Evolutionary conservation across 202 grass and related monocot genomes (phyloP).

Genomic region (Hordeum pubiflorum): DNA sequence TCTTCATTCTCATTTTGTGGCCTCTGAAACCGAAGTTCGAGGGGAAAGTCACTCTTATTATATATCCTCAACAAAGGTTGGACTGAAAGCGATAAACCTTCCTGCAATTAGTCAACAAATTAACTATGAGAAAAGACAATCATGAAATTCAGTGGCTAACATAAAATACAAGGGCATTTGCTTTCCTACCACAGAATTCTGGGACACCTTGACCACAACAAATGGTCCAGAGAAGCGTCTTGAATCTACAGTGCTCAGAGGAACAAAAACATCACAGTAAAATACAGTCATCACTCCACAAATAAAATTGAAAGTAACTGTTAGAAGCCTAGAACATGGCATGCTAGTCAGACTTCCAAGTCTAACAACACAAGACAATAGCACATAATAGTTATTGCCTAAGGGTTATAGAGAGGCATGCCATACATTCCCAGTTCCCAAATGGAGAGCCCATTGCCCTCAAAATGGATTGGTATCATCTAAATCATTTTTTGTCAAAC

Average conservation of each 20-base stretch:
- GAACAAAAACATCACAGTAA: constrained; percentile 9
- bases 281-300: neutral
- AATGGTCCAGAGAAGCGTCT: constrained; percentile 78
- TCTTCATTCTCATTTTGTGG: constrained; percentile 50
- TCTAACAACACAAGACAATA: neutral
- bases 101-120: constrained; percentile 45
- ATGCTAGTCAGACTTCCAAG: neutral
- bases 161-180: constrained; percentile 8
- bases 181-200: constrained; percentile 59
- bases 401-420: neutral
- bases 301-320: neutral
- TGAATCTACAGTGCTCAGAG: constrained; percentile 37
- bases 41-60: constrained; percentile 66
- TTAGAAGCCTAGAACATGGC: constrained; percentile 4
- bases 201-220: constrained; percentile 74
- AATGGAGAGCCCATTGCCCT: neutral
- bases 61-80: constrained; percentile 73
- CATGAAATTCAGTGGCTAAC: constrained; percentile 1
- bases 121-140: constrained; percentile 18
- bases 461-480: neutral
- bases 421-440: neutral
- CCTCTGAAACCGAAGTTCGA: constrained; percentile 69
- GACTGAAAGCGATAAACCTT: constrained; percentile 65
- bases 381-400: neutral
- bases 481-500: neutral